Base-by-base conservation (phyloP, 768 basidiomycete genomes). In the Gyrodon lividus region DNA sequence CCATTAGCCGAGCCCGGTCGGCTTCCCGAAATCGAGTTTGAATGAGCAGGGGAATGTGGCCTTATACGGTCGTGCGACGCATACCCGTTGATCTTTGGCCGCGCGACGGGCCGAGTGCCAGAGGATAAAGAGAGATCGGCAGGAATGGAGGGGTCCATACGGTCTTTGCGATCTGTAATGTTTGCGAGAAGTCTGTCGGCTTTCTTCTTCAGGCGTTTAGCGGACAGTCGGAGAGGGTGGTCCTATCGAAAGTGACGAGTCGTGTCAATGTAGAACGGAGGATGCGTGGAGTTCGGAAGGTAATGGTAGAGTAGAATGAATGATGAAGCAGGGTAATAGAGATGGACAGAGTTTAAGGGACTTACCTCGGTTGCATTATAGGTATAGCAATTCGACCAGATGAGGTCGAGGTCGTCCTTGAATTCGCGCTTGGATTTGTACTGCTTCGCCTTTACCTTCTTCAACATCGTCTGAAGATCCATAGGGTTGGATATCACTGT, bases 401-500 rank as follows among this genome's bases (percentile, higher is more conserved):
- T 98, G 55, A 98, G 81, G 59, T 96, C 91, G 38, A 99, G 75
- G 72, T 99, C 97, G 52, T 90, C 87, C 56, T 87, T 87, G 71
- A 99, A 98, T 61, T 95, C 90, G 57, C 83, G 78, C 72, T 98
- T 98, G 26, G 86, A 91, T 71, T 95, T 94, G 80, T 97, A 98
- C 43, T 83, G 79, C 66, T 89, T 91, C 52, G 80, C 75, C 74
- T 97, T 98, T 66, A 98, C 88, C 71, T 95, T 95, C 79, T 86
- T 92, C 46, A 87, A 77, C 81, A 99, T 89, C 0, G 94, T 89
- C 55, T 85, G 84, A 39, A 98, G 77, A 74, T 99, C 97, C 97
- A 99, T 99, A 5, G 97, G 94, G 56, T 84, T 84, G 49, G 86
- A 73, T 68, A 99, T 97, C 59, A 96, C 97, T 98, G 63, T 10